Evolutionary conservation across 495 filamentous ascomycete species (phyloP).

Genomic region (Talaromyces borbonicus): DNA sequence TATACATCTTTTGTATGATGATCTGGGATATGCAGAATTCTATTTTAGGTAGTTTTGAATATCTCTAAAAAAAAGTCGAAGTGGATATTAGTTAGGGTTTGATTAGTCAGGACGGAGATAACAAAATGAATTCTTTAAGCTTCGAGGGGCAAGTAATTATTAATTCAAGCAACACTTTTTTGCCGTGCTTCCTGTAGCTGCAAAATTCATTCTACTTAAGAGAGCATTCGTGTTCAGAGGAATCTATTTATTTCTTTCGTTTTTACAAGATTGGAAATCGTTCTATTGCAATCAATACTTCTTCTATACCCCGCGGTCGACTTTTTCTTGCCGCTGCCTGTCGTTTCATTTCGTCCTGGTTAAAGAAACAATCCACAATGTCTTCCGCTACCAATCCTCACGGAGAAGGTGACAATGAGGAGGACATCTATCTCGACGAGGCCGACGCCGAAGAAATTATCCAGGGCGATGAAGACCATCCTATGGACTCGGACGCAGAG

Average conservation of each 20-base stretch:
- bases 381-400: conserved; percentile 34
- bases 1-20: no score
- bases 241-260: no score
- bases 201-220: no score
- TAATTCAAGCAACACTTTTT: background rate
- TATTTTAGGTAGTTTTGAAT: conserved; percentile 1
- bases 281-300: no score
- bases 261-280: no score
- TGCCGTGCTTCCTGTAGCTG: no score
- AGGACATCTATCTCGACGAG: conserved; percentile 51
- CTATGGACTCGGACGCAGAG: conserved; percentile 60
- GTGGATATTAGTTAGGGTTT: background rate
- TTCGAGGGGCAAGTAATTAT: conserved; percentile 9
- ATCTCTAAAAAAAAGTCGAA: no score
- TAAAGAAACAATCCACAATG: conserved; percentile 23
- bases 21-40: no score
- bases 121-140: conserved; percentile 8
- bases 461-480: conserved; percentile 57
- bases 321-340: conserved; percentile 1
- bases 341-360: background rate
- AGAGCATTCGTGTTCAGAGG: no score
- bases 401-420: conserved; percentile 43
- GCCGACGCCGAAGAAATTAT: conserved; percentile 65
- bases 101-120: conserved; percentile 1
- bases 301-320: conserved; percentile 6